These are phyloP conservation scores for Umbellularia californica DNA, from an alignment of 164 flowering plant species.

Conservation along the genomic window DNA sequence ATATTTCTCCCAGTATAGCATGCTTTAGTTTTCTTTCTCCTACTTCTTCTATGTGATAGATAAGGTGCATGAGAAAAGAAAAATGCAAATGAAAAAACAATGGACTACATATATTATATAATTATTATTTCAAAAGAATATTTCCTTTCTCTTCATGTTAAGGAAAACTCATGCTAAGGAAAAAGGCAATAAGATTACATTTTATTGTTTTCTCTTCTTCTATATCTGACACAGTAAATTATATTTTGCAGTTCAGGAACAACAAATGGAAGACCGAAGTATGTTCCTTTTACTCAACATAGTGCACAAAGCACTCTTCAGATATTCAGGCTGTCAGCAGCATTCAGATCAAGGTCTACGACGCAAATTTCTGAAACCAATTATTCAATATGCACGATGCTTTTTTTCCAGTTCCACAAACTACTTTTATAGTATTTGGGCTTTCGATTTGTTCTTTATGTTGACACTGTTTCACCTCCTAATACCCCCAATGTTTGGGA, in stretches of 20 bases:
- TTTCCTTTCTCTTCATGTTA: neutral
- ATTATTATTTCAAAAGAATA: neutral
- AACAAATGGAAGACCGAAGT: constrained; percentile 83
- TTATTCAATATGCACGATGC: neutral
- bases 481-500: neutral
- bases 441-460: too few species aligned
- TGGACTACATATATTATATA: neutral
- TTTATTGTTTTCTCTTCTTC: neutral
- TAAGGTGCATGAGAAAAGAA: neutral
- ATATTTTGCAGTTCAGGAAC: constrained; percentile 75
- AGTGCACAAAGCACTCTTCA: constrained; percentile 77
- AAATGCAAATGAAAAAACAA: neutral
- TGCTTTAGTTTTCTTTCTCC: neutral
- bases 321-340: constrained; percentile 65
- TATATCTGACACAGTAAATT: neutral
- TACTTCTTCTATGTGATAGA: neutral
- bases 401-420: neutral
- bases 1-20: neutral
- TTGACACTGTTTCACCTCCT: neutral
- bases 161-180: too few species aligned
- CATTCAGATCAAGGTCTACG: constrained; percentile 76
- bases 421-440: neutral
- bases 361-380: neutral
- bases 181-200: too few species aligned
- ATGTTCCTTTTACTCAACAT: constrained; percentile 71